A percentile compares a stretch with the other conserved stretches of the same genome.
phyloP scores from a whole-genome alignment of 768 basidiomycete species.

The Lenzites betulinus region DNA sequence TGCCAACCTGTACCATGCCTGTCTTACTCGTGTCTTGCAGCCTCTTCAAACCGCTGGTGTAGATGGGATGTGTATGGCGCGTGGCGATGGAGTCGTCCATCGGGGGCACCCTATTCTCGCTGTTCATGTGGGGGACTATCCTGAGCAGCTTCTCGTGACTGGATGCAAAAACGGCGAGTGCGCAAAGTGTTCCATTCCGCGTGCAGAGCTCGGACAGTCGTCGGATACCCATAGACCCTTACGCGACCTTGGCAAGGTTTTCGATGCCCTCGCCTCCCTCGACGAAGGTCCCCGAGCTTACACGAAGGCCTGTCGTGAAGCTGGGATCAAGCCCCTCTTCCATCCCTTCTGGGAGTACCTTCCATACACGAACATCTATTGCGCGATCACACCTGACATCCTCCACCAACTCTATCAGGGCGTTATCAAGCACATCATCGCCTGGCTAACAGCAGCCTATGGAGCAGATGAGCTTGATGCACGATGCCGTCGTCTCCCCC shows the following conservation, averaged over 20 bases:
- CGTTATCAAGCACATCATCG: conserved; percentile 43
- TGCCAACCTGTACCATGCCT: conserved; percentile 42
- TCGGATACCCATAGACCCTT: not conserved
- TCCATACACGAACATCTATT: conserved; percentile 43
- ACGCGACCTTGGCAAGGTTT: not conserved
- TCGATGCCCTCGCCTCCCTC: not conserved
- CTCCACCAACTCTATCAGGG: conserved; percentile 55
- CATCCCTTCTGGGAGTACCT: conserved; percentile 43
- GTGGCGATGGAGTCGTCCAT: conserved; percentile 41
- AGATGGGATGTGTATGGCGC: conserved; percentile 34
- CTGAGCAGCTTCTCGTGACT: conserved; percentile 23
- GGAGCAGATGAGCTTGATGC: conserved; percentile 38
- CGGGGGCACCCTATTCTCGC: conserved; percentile 35
- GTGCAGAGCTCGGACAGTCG: not conserved
- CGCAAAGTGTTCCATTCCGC: conserved; percentile 4
- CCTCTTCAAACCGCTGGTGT: conserved; percentile 34
- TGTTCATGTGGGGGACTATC: conserved; percentile 26
- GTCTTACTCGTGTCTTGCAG: conserved; percentile 31
- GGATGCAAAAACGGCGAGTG: conserved; percentile 19
- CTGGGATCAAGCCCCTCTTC: conserved; percentile 7
- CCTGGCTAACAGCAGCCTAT: conserved; percentile 19
- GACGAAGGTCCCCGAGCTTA: not conserved
- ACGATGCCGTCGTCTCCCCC: conserved; percentile 36
- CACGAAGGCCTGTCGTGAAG: conserved; percentile 27
- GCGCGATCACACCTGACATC: conserved; percentile 39